These are phyloP conservation scores for Fusarium siculi DNA, from an alignment of 2,329 filamentous ascomycete genomes.

Conservation along the genomic window DNA sequence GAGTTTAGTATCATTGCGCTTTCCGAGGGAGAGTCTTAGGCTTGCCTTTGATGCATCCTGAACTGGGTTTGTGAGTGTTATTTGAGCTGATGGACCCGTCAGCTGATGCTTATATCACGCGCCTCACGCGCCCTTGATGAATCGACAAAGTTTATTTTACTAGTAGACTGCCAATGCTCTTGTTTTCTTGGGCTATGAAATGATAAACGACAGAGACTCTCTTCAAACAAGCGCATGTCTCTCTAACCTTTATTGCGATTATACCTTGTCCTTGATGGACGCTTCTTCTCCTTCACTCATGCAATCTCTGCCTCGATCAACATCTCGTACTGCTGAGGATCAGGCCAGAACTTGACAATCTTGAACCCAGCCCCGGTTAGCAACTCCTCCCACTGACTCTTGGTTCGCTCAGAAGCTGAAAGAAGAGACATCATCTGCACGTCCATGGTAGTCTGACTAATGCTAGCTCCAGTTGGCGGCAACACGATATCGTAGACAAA, in stretches of 20 bases:
- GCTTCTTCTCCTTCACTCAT: background rate
- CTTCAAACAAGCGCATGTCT: background rate
- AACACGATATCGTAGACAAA: slow-evolving; percentile 39
- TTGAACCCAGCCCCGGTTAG: slow-evolving; percentile 13
- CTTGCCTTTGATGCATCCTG: background rate
- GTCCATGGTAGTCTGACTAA: slow-evolving; percentile 46
- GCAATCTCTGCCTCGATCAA: slow-evolving; percentile 32
- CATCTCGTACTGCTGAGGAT: slow-evolving; percentile 41
- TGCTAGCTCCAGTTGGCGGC: slow-evolving; percentile 22
- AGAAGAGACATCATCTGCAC: slow-evolving; percentile 41
- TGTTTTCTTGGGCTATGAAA: background rate
- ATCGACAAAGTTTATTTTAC: background rate
- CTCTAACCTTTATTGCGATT: too few species aligned
- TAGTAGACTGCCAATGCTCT: rapidly evolving
- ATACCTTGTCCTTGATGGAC: too few species aligned
- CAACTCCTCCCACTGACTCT: slow-evolving; percentile 29
- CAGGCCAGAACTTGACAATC: slow-evolving; percentile 31
- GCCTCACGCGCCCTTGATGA: too few species aligned
- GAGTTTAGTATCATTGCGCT: background rate
- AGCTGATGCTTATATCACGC: too few species aligned
- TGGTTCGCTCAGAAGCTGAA: slow-evolving; percentile 38
- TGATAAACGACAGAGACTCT: too few species aligned
- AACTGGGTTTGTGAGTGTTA: too few species aligned
- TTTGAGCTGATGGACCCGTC: too few species aligned
- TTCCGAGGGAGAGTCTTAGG: rapidly evolving